phyloP scores from a whole-genome alignment of 2,329 filamentous ascomycete species.

The Fusarium brachygibbosum region DNA sequence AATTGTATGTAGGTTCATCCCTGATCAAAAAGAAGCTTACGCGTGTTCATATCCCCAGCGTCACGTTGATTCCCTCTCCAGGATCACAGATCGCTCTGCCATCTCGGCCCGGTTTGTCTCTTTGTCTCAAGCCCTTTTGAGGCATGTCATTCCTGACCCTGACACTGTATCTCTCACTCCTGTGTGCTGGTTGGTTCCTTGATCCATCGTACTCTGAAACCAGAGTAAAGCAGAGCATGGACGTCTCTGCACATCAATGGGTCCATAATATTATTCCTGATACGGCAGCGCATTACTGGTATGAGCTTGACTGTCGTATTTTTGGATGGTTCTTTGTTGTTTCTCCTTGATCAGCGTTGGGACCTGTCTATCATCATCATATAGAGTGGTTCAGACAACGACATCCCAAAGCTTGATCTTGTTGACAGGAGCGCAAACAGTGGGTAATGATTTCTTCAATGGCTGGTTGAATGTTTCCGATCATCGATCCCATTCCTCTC shows the following conservation, averaged over 20 bases:
- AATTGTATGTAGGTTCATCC: slow-evolving; percentile 1
- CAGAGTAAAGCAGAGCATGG: slow-evolving; percentile 34
- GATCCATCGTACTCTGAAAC: slow-evolving; percentile 39
- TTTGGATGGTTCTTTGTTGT: slow-evolving; percentile 19
- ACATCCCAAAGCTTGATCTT: slow-evolving; percentile 17
- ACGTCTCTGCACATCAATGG: slow-evolving; percentile 40
- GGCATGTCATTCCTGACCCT: slow-evolving; percentile 29
- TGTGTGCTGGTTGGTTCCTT: slow-evolving; percentile 37
- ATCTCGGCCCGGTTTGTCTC: slow-evolving; percentile 31
- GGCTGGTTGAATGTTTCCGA: slow-evolving; percentile 28
- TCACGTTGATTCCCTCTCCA: slow-evolving; percentile 2
- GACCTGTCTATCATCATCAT: slow-evolving; percentile 40
- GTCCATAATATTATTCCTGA: slow-evolving; percentile 22
- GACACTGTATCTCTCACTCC: slow-evolving; percentile 43
- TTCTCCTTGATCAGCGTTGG: slow-evolving; percentile 32
- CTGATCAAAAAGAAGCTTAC: slow-evolving; percentile 32
- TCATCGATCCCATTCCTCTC: slow-evolving; percentile 30
- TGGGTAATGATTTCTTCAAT: slow-evolving; percentile 17
- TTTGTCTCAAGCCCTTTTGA: slow-evolving; percentile 27
- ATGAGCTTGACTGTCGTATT: slow-evolving; percentile 32
- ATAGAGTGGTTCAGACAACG: slow-evolving; percentile 25
- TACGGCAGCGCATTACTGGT: slow-evolving; percentile 15
- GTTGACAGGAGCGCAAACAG: slow-evolving; percentile 14
- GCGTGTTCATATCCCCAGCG: slow-evolving; percentile 30
- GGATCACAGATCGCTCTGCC: slow-evolving; percentile 23